A percentile compares a stretch with the other conserved stretches of the same genome.
phyloP scores from a whole-genome alignment of 2,329 filamentous ascomycete species.

The Alternaria novae-zelandiae region DNA sequence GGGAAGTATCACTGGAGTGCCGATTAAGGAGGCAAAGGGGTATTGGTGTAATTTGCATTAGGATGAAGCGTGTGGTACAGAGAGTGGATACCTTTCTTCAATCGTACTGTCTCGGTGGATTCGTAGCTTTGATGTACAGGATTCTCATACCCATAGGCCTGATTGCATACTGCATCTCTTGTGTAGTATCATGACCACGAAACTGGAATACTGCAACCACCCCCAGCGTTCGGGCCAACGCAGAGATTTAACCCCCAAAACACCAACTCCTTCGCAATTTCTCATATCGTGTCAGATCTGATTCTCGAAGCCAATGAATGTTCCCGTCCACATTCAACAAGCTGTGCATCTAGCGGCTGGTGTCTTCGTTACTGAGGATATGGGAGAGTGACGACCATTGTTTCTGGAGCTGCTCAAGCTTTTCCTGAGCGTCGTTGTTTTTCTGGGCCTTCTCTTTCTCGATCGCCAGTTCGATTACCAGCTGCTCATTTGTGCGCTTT shows the following conservation, averaged over 20 bases:
- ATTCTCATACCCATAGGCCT: neutral
- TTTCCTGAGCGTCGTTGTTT: neutral
- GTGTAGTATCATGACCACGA: too few species aligned
- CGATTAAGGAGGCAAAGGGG: neutral
- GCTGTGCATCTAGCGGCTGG: neutral
- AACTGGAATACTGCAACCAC: too few species aligned
- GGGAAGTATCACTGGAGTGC: neutral
- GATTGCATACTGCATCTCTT: neutral
- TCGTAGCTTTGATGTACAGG: neutral
- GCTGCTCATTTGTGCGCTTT: too few species aligned
- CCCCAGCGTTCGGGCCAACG: too few species aligned
- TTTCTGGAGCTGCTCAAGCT: neutral
- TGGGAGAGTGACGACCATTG: neutral
- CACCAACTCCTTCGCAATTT: too few species aligned
- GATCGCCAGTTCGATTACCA: too few species aligned
- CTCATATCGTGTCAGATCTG: too few species aligned
- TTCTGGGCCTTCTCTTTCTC: neutral
- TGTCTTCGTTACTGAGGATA: neutral
- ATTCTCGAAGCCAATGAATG: fast-evolving
- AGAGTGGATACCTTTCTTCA: too few species aligned
- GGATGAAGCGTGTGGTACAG: neutral
- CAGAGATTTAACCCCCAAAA: too few species aligned
- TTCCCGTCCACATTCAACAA: fast-evolving
- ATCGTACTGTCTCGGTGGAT: neutral
- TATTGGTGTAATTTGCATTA: neutral